Evolutionary conservation across 441 rosid genomes (phyloP).

Genomic region (Flueggea neowawraea): DNA sequence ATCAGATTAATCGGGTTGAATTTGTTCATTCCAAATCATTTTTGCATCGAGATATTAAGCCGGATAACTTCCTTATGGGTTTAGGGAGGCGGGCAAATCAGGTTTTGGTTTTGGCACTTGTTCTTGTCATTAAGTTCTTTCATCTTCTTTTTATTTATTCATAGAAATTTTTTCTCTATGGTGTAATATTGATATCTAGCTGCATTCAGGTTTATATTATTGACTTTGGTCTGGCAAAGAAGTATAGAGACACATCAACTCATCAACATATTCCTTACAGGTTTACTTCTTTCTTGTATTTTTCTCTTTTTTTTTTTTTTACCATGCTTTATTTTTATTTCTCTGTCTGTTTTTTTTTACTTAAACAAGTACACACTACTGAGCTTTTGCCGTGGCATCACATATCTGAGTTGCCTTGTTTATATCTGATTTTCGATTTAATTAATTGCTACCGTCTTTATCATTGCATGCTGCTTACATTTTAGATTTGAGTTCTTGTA

Average conservation of each 20-base stretch:
- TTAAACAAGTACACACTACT: no score
- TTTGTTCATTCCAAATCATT: constrained; percentile 90
- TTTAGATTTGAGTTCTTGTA: no score
- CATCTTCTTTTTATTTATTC: not conserved
- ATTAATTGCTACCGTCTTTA: no score
- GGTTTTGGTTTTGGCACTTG: constrained; percentile 34
- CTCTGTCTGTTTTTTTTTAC: no score
- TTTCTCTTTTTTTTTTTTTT: no score
- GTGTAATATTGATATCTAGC: constrained; percentile 2
- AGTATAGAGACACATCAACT: constrained; percentile 83
- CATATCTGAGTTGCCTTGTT: no score
- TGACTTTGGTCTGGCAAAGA: constrained; percentile 99
- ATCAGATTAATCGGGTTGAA: constrained; percentile 92
- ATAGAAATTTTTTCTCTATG: constrained; percentile 2
- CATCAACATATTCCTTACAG: constrained; percentile 98
- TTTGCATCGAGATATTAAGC: constrained; percentile 97
- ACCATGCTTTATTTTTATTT: no score
- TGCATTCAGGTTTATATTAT: constrained; percentile 73
- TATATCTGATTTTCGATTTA: no score
- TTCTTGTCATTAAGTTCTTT: not conserved
- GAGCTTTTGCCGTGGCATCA: no score
- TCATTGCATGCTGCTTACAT: no score
- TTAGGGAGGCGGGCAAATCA: constrained; percentile 98
- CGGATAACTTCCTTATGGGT: constrained; percentile 99
- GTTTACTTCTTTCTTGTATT: constrained; percentile 20